Evolutionary conservation across 2,329 filamentous ascomycete species (phyloP).

Genomic region (Colletotrichum falcatum): DNA sequence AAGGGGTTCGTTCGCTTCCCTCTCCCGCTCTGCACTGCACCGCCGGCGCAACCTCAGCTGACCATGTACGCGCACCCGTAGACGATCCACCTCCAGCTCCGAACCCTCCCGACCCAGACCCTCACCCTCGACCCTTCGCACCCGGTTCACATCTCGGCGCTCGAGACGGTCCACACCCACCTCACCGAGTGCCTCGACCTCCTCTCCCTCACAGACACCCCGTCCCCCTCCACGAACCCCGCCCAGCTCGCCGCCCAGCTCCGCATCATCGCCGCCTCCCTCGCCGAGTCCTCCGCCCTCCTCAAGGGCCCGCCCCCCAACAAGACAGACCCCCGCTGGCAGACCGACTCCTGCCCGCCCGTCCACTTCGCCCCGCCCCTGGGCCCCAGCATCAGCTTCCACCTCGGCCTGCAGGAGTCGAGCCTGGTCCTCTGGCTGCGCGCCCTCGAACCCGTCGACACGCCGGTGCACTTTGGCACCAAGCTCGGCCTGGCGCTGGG

Average conservation of each 20-base stretch:
- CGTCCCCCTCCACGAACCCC: slow-evolving; percentile 68
- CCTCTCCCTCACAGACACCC: slow-evolving; percentile 69
- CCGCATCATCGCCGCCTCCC: slow-evolving; percentile 65
- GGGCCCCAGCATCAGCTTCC: slow-evolving; percentile 77
- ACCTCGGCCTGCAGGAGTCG: slow-evolving; percentile 77
- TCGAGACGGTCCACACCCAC: slow-evolving; percentile 78
- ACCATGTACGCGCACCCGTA: slow-evolving; percentile 48
- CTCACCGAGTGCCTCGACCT: slow-evolving; percentile 88
- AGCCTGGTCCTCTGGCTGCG: slow-evolving; percentile 77
- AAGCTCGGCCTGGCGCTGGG: slow-evolving; percentile 79
- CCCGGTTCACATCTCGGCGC: slow-evolving; percentile 73
- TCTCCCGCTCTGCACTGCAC: slow-evolving; percentile 1
- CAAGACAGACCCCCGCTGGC: slow-evolving; percentile 58
- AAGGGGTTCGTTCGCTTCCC: slow-evolving; percentile 83
- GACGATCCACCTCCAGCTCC: slow-evolving; percentile 82
- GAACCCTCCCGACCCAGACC: slow-evolving; percentile 69
- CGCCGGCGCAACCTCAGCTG: background rate
- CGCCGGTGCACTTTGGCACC: slow-evolving; percentile 70
- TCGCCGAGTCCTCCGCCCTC: slow-evolving; percentile 63
- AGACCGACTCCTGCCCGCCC: slow-evolving; percentile 56
- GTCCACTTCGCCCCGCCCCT: slow-evolving; percentile 57
- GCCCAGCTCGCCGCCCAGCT: slow-evolving; percentile 68
- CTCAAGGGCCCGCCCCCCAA: slow-evolving; percentile 65
- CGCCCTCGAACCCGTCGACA: slow-evolving; percentile 75
- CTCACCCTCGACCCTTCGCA: slow-evolving; percentile 61